A percentile compares a stretch with the other conserved stretches of the same genome.
Conservation (phyloP, 352 stramenopile species). For the Globisporangium cylindrosporum region DNA sequence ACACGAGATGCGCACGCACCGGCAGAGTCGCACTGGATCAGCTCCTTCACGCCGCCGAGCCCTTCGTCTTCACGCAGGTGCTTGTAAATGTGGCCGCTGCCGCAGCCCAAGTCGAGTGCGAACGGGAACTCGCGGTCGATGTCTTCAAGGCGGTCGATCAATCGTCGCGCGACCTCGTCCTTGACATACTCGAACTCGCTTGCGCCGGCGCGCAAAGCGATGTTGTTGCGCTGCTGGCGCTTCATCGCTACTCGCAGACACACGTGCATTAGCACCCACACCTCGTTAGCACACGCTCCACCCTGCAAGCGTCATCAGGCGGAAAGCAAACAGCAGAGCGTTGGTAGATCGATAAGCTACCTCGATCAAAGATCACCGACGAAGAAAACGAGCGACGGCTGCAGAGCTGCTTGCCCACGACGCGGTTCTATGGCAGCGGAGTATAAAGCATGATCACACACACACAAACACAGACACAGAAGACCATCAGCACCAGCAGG, state of each 20-base stretch:
- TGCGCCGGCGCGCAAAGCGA: slow-evolving; percentile 47
- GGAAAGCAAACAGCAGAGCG: not conserved
- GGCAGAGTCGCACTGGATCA: slow-evolving; percentile 76
- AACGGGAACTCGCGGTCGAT: slow-evolving; percentile 81
- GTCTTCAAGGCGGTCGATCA: slow-evolving; percentile 82
- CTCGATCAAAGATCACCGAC: slow-evolving; percentile 57
- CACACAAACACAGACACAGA: not conserved
- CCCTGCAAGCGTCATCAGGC: not conserved
- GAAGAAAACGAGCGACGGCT: slow-evolving; percentile 43
- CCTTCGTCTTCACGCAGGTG: slow-evolving; percentile 68
- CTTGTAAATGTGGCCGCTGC: slow-evolving; percentile 84
- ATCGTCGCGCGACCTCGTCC: slow-evolving; percentile 77
- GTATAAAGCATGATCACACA: not conserved
- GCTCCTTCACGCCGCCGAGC: slow-evolving; percentile 67
- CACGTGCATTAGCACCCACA: slow-evolving; percentile 6
- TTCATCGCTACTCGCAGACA: slow-evolving; percentile 46
- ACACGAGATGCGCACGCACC: slow-evolving; percentile 23
- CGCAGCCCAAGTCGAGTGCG: slow-evolving; percentile 74
- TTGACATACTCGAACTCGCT: slow-evolving; percentile 86
- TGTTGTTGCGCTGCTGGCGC: slow-evolving; percentile 80
- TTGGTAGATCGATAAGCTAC: slow-evolving; percentile 16
- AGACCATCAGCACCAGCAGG: not conserved
- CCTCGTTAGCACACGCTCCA: not conserved
- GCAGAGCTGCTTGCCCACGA: slow-evolving; percentile 22
- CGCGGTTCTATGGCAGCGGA: slow-evolving; percentile 27